Percentiles rank a stretch among this genome's conserved stretches.
Conservation (phyloP, 768 basidiomycete genomes). For the Trametes coccinea region DNA sequence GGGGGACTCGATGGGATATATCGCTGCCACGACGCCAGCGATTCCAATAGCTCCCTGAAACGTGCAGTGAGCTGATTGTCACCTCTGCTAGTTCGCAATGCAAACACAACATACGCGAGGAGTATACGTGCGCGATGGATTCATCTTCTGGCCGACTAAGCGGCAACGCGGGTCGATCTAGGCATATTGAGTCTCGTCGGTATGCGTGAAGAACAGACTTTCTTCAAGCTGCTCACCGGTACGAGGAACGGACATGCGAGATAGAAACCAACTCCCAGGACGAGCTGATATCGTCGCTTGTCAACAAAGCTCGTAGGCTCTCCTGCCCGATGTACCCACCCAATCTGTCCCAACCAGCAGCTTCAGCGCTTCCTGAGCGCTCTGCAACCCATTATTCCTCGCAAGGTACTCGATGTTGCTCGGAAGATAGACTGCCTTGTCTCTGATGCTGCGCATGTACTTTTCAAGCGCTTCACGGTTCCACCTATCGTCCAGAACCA, state of each 20-base stretch:
- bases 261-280: constrained; percentile 65
- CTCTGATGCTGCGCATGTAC: constrained; percentile 56
- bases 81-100: neutral
- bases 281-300: constrained; percentile 40
- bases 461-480: constrained; percentile 52
- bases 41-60: constrained; percentile 69
- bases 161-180: constrained; percentile 60
- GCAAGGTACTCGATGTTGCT: constrained; percentile 70
- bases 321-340: constrained; percentile 35
- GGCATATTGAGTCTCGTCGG: neutral
- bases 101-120: constrained; percentile 44
- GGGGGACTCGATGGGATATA: constrained; percentile 63
- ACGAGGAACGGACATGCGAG: constrained; percentile 64
- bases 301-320: neutral
- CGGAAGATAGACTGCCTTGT: constrained; percentile 64
- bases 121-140: constrained; percentile 67
- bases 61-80: neutral
- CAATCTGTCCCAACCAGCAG: constrained; percentile 51
- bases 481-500: constrained; percentile 63
- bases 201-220: no score
- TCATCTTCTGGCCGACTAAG: constrained; percentile 72
- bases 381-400: constrained; percentile 56
- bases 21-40: constrained; percentile 64
- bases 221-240: constrained; percentile 41
- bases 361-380: constrained; percentile 43